A percentile compares a stretch with the other conserved stretches of the same genome.
Evolutionary conservation across 768 basidiomycete genomes (phyloP).

Genomic region (Agaricus sinodeliciosus): DNA sequence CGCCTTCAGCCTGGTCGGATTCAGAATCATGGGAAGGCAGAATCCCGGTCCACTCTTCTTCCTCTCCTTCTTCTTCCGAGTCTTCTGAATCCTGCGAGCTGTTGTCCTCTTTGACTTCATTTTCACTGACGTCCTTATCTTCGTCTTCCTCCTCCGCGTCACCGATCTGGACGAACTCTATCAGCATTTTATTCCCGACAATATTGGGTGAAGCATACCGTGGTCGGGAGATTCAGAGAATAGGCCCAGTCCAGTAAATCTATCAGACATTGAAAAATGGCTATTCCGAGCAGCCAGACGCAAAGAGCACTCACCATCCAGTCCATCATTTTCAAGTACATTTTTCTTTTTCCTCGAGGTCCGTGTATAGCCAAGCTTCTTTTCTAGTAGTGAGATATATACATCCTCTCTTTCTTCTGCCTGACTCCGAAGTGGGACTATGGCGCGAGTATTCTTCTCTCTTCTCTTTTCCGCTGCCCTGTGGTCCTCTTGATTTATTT

Average conservation of each 20-base stretch:
- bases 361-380: constrained; percentile 56
- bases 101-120: constrained; percentile 9
- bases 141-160: constrained; percentile 15
- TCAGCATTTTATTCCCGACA: not conserved
- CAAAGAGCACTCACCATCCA: constrained; percentile 56
- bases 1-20: constrained; percentile 14
- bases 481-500: not conserved
- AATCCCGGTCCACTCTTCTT: constrained; percentile 31
- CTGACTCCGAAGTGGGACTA: constrained; percentile 7
- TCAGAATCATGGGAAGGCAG: constrained; percentile 8
- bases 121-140: constrained; percentile 21
- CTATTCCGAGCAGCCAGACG: not conserved
- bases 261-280: constrained; percentile 16
- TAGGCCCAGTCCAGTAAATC: constrained; percentile 52
- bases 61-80: constrained; percentile 16
- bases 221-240: constrained; percentile 21
- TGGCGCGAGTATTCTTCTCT: not conserved
- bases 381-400: constrained; percentile 81
- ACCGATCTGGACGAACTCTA: not conserved
- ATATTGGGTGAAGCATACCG: not conserved
- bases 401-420: constrained; percentile 66
- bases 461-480: constrained; percentile 8
- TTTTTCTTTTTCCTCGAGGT: constrained; percentile 36
- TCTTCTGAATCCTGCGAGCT: constrained; percentile 13
- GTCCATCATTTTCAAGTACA: constrained; percentile 63